These are phyloP conservation scores for Linderniella brevidens DNA, from an alignment of 257 asterid species.

Conservation along the genomic window DNA sequence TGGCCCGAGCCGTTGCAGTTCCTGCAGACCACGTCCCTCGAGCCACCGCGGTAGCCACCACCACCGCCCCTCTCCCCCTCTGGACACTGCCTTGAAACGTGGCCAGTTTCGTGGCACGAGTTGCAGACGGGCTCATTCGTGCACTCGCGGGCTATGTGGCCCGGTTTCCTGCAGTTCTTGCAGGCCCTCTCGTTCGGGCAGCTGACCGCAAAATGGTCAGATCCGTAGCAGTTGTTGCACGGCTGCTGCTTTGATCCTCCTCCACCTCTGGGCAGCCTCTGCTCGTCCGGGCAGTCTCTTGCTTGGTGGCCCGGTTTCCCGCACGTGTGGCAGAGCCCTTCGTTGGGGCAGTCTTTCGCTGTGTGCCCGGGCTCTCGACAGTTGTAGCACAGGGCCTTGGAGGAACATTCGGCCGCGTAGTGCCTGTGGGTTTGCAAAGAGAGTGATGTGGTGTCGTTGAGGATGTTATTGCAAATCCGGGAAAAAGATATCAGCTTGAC, in stretches of 20 bases:
- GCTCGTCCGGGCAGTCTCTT: constrained; percentile 20
- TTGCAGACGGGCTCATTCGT: constrained; percentile 2
- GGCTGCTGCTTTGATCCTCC: background rate
- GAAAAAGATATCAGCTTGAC: too few relatives aligned
- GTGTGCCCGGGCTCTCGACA: constrained; percentile 25
- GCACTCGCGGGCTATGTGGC: constrained; percentile 1
- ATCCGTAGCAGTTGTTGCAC: constrained; percentile 24
- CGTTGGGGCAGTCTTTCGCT: constrained; percentile 19
- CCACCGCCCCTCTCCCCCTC: background rate
- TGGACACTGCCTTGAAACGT: background rate
- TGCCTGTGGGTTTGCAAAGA: constrained; percentile 11
- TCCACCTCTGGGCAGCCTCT: constrained; percentile 10
- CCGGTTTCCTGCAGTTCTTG: constrained; percentile 2
- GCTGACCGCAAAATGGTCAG: constrained; percentile 17
- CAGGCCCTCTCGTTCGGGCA: constrained; percentile 10
- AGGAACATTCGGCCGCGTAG: constrained; percentile 20
- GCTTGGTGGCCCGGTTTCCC: constrained; percentile 24
- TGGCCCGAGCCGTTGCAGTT: background rate
- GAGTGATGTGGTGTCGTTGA: too few relatives aligned
- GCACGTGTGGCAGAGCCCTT: constrained; percentile 22
- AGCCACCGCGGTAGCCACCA: background rate
- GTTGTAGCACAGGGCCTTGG: constrained; percentile 21
- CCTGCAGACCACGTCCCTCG: background rate
- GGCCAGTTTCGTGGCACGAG: background rate
- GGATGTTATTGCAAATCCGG: too few relatives aligned